Evolutionary conservation across 192 early-diverging fungal genomes (phyloP).

Genomic region (Linderina pennispora): DNA sequence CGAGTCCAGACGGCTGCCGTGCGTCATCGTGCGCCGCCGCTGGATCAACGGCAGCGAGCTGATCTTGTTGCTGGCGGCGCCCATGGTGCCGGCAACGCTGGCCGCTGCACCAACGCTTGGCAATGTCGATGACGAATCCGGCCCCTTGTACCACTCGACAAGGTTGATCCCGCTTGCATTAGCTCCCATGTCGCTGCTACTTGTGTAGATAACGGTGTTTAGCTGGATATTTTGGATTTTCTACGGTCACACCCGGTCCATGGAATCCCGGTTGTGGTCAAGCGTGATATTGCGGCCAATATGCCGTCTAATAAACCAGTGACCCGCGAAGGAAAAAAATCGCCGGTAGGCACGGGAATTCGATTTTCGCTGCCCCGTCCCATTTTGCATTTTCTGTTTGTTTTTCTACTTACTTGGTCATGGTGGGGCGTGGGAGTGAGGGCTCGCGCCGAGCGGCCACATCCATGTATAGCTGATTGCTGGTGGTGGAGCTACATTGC

Average conservation of each 20-base stretch:
- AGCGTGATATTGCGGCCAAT: not conserved
- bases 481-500: constrained; percentile 1
- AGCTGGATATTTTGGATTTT: too few species aligned
- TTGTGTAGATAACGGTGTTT: too few species aligned
- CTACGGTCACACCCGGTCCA: too few species aligned
- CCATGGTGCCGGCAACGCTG: not conserved
- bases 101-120: not conserved
- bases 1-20: constrained; percentile 11
- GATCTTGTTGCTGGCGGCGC: not conserved
- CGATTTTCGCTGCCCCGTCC: not conserved
- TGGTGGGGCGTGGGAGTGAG: not conserved
- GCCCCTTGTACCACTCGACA: constrained; percentile 16
- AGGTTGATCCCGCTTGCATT: constrained; percentile 5
- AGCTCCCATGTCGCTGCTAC: constrained; percentile 3
- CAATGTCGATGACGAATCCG: not conserved
- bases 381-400: constrained; percentile 1
- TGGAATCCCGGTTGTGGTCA: too few species aligned
- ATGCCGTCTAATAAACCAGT: too few species aligned
- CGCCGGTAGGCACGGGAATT: too few species aligned
- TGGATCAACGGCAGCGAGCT: not conserved
- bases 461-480: constrained; percentile 9
- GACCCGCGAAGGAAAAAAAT: too few species aligned
- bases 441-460: not conserved
- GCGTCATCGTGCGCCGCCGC: constrained; percentile 12
- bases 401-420: not conserved